Percentiles rank a stretch among this genome's conserved stretches.
These are phyloP conservation scores for Neobulgaria alba DNA, from an alignment of 2,329 filamentous ascomycete species.

Conservation along the genomic window DNA sequence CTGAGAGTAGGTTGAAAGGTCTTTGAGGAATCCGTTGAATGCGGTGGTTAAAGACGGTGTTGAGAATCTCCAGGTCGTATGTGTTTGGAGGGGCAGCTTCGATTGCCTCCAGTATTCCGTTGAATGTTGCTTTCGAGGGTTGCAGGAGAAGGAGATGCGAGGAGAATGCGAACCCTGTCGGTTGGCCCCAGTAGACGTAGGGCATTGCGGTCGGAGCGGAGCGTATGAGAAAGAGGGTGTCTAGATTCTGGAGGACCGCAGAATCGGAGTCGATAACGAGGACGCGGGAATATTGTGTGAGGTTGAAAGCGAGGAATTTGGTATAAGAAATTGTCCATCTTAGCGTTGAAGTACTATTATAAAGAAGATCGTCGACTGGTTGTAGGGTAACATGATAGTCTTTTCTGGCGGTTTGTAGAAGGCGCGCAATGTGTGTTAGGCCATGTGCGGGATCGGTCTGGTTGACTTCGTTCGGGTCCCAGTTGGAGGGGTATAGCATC, in stretches of 20 bases:
- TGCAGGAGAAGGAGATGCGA: conserved; percentile 20
- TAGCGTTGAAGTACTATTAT: conserved; percentile 9
- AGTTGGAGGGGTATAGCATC: conserved; percentile 23
- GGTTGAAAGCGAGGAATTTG: conserved; percentile 25
- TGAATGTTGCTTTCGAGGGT: conserved; percentile 16
- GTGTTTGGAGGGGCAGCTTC: conserved; percentile 13
- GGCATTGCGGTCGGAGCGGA: conserved; percentile 23
- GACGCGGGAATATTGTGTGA: conserved; percentile 22
- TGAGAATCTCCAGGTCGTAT: conserved; percentile 31
- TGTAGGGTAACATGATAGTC: conserved; percentile 21
- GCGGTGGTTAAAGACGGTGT: conserved; percentile 41
- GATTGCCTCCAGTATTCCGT: conserved; percentile 13
- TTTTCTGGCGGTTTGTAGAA: conserved; percentile 17
- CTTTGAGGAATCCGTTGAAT: conserved; percentile 48
- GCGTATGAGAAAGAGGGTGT: conserved; percentile 24
- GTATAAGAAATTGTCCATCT: conserved; percentile 22
- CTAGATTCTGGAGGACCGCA: conserved; percentile 18
- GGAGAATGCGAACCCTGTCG: conserved; percentile 18
- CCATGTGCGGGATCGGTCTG: conserved; percentile 9
- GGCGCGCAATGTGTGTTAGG: conserved; percentile 18
- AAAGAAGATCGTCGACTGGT: conserved; percentile 18
- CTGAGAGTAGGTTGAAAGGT: conserved; percentile 44
- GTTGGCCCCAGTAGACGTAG: conserved; percentile 20
- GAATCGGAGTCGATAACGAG: conserved; percentile 21
- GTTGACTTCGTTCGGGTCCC: conserved; percentile 19